These are phyloP conservation scores for Setaria italica DNA, from an alignment of 202 grass and related monocot genomes.

Conservation along the genomic window DNA sequence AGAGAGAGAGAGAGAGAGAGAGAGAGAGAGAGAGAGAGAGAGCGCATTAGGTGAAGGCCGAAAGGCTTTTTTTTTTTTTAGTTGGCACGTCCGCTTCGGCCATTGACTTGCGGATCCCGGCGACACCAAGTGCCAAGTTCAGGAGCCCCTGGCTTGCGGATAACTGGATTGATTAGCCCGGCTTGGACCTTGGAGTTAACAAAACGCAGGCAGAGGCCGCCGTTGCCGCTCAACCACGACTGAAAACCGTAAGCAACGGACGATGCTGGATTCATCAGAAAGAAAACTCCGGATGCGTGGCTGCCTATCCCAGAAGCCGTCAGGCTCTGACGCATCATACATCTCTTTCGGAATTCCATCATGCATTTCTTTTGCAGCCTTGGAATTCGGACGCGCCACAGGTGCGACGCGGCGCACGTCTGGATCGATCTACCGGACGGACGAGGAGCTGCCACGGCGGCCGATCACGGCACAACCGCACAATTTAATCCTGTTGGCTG, in stretches of 20 bases:
- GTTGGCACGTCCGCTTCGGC: conserved; percentile 37
- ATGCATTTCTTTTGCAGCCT: no score
- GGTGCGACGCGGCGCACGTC: not conserved
- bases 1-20: no score
- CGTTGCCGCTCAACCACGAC: conserved; percentile 21
- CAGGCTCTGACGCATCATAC: not conserved
- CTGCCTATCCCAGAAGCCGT: not conserved
- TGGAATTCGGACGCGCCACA: no score
- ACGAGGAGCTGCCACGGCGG: not conserved
- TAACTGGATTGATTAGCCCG: not conserved
- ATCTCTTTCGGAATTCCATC: no score
- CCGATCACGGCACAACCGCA: not conserved
- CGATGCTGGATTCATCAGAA: no score
- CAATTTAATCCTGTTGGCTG: not conserved
- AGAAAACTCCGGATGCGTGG: not conserved
- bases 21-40: no score
- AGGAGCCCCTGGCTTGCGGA: conserved; percentile 10
- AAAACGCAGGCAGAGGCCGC: not conserved
- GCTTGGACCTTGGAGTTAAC: not conserved
- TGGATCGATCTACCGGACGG: not conserved
- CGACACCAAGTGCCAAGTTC: not conserved
- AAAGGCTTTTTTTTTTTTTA: not conserved
- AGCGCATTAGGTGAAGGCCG: conserved; percentile 4
- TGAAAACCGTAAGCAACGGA: not conserved
- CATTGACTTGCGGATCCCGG: conserved; percentile 25